A percentile compares a stretch with the other conserved stretches of the same genome.
Evolutionary conservation across 148 eudicot species (phyloP).

Genomic region (Rheum nobile): DNA sequence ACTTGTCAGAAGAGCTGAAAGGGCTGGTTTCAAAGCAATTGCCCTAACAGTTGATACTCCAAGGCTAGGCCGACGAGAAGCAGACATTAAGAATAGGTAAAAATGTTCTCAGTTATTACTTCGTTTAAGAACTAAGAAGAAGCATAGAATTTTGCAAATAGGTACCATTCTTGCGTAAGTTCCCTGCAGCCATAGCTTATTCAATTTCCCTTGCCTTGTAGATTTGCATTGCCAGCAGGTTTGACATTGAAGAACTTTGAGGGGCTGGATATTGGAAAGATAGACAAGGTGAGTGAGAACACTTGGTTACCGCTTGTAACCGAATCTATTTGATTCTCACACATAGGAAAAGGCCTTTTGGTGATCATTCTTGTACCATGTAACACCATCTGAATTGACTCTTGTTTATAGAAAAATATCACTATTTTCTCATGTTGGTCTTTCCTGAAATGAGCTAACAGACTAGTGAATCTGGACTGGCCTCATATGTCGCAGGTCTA

Average conservation of each 20-base stretch:
- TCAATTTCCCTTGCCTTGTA: conserved; percentile 9
- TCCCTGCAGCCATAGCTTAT: not conserved
- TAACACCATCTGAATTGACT: not conserved
- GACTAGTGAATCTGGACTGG: conserved; percentile 86
- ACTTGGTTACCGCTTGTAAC: not conserved
- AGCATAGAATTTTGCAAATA: not conserved
- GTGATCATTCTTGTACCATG: not conserved
- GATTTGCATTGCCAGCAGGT: conserved; percentile 64
- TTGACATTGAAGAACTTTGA: conserved; percentile 94
- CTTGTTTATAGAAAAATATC: not conserved
- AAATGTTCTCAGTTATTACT: not conserved
- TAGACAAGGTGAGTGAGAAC: conserved; percentile 61
- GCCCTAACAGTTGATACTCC: conserved; percentile 93
- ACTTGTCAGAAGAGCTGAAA: conserved; percentile 81
- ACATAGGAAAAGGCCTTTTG: not conserved
- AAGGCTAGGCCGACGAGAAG: conserved; percentile 81
- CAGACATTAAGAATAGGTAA: conserved; percentile 93
- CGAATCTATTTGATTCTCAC: not conserved
- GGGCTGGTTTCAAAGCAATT: conserved; percentile 88
- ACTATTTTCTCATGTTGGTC: not conserved
- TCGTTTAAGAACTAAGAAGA: not conserved
- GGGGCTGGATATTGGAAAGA: conserved; percentile 93
- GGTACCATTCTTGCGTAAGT: not conserved
- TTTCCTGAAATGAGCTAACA: conserved; percentile 20
- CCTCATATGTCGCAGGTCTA: conserved; percentile 95